These are phyloP conservation scores for Platanthera zijinensis DNA, from an alignment of 106 monocot genomes.

Conservation along the genomic window DNA sequence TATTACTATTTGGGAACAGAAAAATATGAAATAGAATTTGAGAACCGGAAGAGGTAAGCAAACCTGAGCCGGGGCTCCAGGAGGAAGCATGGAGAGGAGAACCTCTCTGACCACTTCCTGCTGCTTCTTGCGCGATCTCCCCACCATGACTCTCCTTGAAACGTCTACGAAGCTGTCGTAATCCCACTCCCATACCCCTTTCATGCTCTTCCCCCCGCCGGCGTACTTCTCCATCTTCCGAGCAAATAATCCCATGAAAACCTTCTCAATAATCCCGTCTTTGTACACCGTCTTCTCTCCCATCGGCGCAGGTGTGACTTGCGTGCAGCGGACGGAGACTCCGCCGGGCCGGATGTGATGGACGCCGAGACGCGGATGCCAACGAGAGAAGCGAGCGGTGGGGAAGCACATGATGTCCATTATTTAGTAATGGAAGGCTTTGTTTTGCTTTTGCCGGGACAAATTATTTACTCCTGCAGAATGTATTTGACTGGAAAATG, in stretches of 20 bases:
- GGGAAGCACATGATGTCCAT: constrained; percentile 35
- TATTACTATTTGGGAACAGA: no score
- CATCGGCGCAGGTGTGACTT: constrained; percentile 82
- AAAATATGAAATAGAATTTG: no score
- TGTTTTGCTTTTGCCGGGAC: neutral
- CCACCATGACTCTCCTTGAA: constrained; percentile 69
- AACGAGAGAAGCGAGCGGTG: constrained; percentile 1
- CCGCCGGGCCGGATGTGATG: neutral
- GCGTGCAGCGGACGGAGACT: constrained; percentile 29
- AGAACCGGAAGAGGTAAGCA: neutral
- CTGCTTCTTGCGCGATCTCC: constrained; percentile 68
- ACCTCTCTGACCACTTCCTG: constrained; percentile 88
- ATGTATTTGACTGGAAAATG: neutral
- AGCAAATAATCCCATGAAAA: constrained; percentile 84
- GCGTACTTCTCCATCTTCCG: constrained; percentile 94
- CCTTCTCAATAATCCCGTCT: constrained; percentile 65
- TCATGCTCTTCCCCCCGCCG: constrained; percentile 1
- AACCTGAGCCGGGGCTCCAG: constrained; percentile 88
- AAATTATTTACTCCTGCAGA: neutral
- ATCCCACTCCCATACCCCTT: constrained; percentile 57
- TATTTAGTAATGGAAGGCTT: neutral
- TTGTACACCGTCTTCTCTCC: constrained; percentile 83
- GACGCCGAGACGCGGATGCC: neutral
- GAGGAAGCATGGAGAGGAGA: constrained; percentile 90
- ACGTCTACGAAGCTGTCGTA: constrained; percentile 93